Base-by-base conservation (phyloP, 345 rosid genomes). In the Eucalyptus grandis region DNA sequence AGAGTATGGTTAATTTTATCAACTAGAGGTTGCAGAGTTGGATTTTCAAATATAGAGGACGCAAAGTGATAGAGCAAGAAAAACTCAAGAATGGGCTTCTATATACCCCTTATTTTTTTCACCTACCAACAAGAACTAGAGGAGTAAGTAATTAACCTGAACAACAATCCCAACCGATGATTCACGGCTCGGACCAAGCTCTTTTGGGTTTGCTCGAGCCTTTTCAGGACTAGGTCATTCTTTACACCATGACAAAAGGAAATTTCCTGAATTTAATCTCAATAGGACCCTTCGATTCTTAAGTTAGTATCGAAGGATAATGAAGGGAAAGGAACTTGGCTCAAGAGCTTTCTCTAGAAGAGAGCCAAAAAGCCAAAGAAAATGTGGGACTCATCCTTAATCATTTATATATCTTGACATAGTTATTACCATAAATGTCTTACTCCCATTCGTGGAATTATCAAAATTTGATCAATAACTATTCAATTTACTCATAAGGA, bases 401-500 rank as follows among this genome's bases (percentile, higher is more conserved):
- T 34, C 37, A 8, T n/a, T n/a, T 65, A n/a, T n/a, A 65, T 65
- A 65, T 65, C 77, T 8, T 17, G 21, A n/a, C 5, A 16, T 30
- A 15, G 10, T 2, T 65, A 65, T 7, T n/a, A 65, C 40, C 77
- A 67, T 15, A 5, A 4, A 67, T 67, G 40, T 15, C 40, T 67
- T 67, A n/a, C 19, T 14, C 6, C 40, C 37, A 17, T 31, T 67
- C 14, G 4, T 31, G 11, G 12, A 15, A 31, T 67, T 7, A n/a
- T 67, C 11, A 14, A 15, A 67, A 17, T n/a, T 67, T n/a, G 22
- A 15, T 15, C 11, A 11, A 15, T 15, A 15, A n/a, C 22, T 67
- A 15, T 2, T 67, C 4, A 15, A 31, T 8, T n/a, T 16, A 67
- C 0, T 5, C 4, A 9, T 0, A 15, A 0, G 40, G 2, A 67